A percentile compares a stretch with the other conserved stretches of the same genome.
These are phyloP conservation scores for Plectranthus barbatus DNA, from an alignment of 257 asterid genomes.

Conservation along the genomic window DNA sequence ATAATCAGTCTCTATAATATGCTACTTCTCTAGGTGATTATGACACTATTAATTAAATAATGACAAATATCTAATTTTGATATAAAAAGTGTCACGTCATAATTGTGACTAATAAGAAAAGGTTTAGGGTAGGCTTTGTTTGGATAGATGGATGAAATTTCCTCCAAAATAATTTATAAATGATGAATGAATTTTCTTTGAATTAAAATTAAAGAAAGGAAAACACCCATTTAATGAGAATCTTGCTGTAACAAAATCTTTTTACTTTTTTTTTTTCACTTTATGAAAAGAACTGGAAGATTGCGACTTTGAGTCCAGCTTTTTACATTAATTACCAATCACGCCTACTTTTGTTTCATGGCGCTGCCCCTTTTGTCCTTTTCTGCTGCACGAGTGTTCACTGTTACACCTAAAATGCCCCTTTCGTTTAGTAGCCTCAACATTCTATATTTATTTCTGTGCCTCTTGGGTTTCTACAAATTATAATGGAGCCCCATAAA, in stretches of 20 bases:
- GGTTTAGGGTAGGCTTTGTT: background rate
- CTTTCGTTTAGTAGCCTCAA: background rate
- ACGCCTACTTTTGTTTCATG: constrained; percentile 19
- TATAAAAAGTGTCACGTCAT: constrained; percentile 2
- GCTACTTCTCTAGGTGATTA: constrained; percentile 10
- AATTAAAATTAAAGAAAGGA: background rate
- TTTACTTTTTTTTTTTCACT: constrained; percentile 1
- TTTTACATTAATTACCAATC: constrained; percentile 38
- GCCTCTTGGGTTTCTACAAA: background rate
- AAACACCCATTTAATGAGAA: background rate
- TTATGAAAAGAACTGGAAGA: background rate
- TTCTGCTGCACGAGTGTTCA: background rate
- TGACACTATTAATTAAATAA: background rate
- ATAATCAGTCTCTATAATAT: background rate
- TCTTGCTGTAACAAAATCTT: constrained; percentile 5
- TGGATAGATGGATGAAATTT: background rate
- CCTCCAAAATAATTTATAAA: background rate
- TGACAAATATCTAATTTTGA: background rate
- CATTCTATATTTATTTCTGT: background rate
- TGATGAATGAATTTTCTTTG: background rate
- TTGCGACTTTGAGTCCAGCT: constrained; percentile 16
- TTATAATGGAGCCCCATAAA: background rate
- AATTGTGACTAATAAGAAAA: background rate
- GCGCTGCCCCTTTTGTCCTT: constrained; percentile 11
- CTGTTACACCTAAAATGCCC: background rate